A percentile compares a stretch with the other conserved stretches of the same genome.
Evolutionary conservation across 2,329 filamentous ascomycete genomes (phyloP).

Genomic region (Remersonia thermophila): DNA sequence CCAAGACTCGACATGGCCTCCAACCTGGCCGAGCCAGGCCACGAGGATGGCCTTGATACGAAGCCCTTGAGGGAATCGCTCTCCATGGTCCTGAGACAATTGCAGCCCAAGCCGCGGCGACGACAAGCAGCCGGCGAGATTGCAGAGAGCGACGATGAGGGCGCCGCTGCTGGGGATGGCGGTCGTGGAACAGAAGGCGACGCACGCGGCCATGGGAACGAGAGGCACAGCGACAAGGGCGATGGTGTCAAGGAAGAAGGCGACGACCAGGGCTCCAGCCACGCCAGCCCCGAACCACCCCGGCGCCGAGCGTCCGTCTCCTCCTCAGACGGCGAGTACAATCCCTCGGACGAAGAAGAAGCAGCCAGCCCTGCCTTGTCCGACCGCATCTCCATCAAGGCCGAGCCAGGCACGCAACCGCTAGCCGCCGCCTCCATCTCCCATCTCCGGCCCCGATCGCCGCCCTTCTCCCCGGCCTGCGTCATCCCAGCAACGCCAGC

Average conservation of each 20-base stretch:
- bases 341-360: constrained; percentile 2
- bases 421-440: neutral
- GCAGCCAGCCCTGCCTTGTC: neutral
- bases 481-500: constrained; percentile 8
- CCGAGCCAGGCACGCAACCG: neutral
- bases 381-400: neutral
- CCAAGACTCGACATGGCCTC: too few species aligned
- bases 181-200: neutral
- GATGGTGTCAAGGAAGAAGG: neutral
- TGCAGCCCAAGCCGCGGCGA: constrained; percentile 1
- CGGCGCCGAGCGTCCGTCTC: constrained; percentile 5
- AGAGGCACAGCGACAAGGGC: neutral
- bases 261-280: neutral
- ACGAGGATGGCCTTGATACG: too few species aligned
- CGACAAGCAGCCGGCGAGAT: constrained; percentile 2
- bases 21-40: too few species aligned
- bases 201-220: too few species aligned
- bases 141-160: constrained; percentile 8
- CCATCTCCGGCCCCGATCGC: neutral
- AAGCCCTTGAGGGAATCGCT: constrained; percentile 3
- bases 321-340: constrained; percentile 7
- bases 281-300: neutral
- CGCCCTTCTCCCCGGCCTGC: constrained; percentile 1
- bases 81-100: constrained; percentile 6
- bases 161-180: too few species aligned